Evolutionary conservation across 2,329 filamentous ascomycete genomes (phyloP).

Genomic region (Paecilomyces sp.): DNA sequence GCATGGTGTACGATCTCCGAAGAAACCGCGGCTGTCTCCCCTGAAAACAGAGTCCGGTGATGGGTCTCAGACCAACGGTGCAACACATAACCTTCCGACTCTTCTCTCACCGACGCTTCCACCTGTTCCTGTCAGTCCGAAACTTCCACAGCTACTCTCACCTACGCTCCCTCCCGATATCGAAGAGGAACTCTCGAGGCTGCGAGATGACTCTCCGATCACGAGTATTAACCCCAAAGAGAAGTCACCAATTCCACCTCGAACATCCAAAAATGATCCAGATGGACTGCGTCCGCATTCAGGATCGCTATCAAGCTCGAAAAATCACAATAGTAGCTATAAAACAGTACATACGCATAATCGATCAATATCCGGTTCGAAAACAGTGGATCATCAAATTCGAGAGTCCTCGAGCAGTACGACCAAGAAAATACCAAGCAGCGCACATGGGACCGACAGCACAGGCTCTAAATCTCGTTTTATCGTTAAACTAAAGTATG

Average conservation of each 20-base stretch:
- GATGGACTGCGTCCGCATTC: constrained; percentile 9
- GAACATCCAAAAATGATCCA: constrained; percentile 13
- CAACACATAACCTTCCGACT: constrained; percentile 22
- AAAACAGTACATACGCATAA: constrained; percentile 3
- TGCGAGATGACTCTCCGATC: constrained; percentile 26
- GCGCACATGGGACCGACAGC: background rate
- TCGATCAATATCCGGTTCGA: background rate
- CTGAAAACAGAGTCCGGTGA: constrained; percentile 18
- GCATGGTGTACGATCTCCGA: constrained; percentile 23
- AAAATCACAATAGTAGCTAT: constrained; percentile 6
- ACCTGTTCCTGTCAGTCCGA: constrained; percentile 31
- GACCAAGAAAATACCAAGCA: background rate
- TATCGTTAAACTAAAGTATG: constrained; percentile 46
- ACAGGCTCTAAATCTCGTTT: constrained; percentile 20
- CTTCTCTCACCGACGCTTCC: constrained; percentile 36
- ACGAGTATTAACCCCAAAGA: constrained; percentile 11
- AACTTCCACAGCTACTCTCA: constrained; percentile 49
- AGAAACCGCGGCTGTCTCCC: constrained; percentile 34
- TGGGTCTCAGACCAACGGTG: constrained; percentile 13
- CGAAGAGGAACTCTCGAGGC: constrained; percentile 44
- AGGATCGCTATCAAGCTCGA: constrained; percentile 10
- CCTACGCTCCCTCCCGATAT: constrained; percentile 51
- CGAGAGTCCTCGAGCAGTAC: background rate
- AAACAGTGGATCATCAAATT: background rate
- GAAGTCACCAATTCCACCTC: constrained; percentile 9